Evolutionary conservation across 192 early-diverging fungal genomes (phyloP), one percentile per base, ranked within the genome.

Genomic region (Diversispora epigaea): DNA sequence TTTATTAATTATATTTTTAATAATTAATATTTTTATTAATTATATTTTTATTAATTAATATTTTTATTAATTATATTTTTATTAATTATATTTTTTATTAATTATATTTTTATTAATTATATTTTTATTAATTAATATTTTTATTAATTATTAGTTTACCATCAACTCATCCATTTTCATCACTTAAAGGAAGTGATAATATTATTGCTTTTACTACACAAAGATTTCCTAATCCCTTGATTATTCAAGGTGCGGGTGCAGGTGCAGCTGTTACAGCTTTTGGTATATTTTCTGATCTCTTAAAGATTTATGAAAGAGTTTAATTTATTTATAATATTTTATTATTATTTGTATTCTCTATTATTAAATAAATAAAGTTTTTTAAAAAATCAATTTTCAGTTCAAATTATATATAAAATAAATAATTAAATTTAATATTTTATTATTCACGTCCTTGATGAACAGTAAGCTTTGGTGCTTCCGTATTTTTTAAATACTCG

Each of bases 221-320:
- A 82, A 82, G 93, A 25, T 99, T 98, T 90, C 92, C 97, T 21
- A 97, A 89, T 80, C 92, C 93, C 41, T 82, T 99, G 65, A 98
- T 99, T 80, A 90, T 99, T 66, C 96, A 97, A 86, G 94, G 95
- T 4, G 89, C 93, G 68, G 97, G 98, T 17, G 98, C 98, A 25
- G 98, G 98, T 10, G 94, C 93, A 39, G 95, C 91, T 21, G 98
- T 99, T 67, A 99, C 98, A 47, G 95, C 98, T 5, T 98, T 96
- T 87, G 98, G 98, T 44, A 96, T 99, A 78, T 96, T 94, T 79
- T 89, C 91, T 17, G 97, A 99, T 81, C 75, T 97, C 40, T 83
- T 99, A 68, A 96, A 94, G 87, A 91, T 96, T 58, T 84, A 84
- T 45, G 92, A 91, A 75, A 89, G 91, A 71, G 40, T 58, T 11